Evolutionary conservation across 106 monocot species (phyloP).

Genomic region (Agapanthus africanus): DNA sequence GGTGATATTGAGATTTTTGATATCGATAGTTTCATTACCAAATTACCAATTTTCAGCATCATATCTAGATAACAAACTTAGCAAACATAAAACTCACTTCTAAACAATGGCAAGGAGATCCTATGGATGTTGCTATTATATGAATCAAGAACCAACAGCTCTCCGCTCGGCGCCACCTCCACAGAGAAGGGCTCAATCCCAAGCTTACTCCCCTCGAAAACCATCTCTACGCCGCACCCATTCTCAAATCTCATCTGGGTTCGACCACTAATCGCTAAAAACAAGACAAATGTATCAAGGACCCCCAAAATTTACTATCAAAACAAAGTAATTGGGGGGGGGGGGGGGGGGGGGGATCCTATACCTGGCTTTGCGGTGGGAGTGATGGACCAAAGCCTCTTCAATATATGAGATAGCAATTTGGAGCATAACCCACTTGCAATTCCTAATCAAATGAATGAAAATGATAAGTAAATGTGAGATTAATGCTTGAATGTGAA

Average conservation of each 20-base stretch:
- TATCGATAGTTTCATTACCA: too few species aligned
- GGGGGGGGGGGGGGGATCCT: too few species aligned
- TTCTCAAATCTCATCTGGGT: conserved; percentile 86
- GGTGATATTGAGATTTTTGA: too few species aligned
- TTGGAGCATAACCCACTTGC: conserved; percentile 68
- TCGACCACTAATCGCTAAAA: conserved; percentile 37
- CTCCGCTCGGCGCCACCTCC: conserved; percentile 61
- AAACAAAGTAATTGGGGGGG: too few species aligned
- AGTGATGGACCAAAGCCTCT: conserved; percentile 67
- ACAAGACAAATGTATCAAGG: neutral
- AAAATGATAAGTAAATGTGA: conserved; percentile 1
- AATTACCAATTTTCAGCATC: too few species aligned
- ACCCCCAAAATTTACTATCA: neutral
- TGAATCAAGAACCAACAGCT: conserved; percentile 80
- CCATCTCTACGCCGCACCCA: conserved; percentile 88
- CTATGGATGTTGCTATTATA: conserved; percentile 80
- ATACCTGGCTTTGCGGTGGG: conserved; percentile 65
- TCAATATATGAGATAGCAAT: conserved; percentile 38
- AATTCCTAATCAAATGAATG: conserved; percentile 29
- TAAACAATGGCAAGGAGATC: conserved; percentile 65
- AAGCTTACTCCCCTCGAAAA: conserved; percentile 96
- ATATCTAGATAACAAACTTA: too few species aligned
- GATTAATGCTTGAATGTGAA: neutral
- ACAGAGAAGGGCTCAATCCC: conserved; percentile 88
- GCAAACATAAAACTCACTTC: conserved; percentile 76